Evolutionary conservation across 345 rosid species (phyloP), one percentile per base, ranked within the genome.

Genomic region (Viola odorata): DNA sequence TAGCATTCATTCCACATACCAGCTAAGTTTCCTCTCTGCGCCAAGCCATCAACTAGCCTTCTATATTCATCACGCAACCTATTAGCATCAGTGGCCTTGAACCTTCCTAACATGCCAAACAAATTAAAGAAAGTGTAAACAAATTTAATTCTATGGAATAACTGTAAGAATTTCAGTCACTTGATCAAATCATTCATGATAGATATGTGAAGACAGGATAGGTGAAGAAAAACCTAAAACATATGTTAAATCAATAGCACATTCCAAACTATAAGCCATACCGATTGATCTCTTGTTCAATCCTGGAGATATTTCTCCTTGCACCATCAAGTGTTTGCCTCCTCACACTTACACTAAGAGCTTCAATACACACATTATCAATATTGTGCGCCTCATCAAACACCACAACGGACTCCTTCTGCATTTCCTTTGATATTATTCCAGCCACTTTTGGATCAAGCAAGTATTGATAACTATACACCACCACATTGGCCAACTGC

Each of bases 381-480:
- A 94, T 94, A 71, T 90, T 94, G 77, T 94, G 99, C 1, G 97
- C 99, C 82, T 94, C 99, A 53, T 90, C 97, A 77, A 94, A 94
- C 51, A 90, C 95, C 64, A 90, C 92, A 58, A 90, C 99, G 13
- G 96, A 77, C 78, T 94, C 99, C 77, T 76, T 88, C 70, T 88
- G 99, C 82, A 94, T 77, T 75, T 94, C 99, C 80, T 94, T 94
- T 0, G 99, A 94, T 77, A 94, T 90, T 63, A 94, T 86, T 54
- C 92, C 96, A 58, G 97, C 96, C 63, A 94, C 99, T 80, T 94
- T 94, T 7, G 99, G 99, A 78, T 90, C 97, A 64, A 94, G 92
- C 74, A 94, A 71, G 74, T 90, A 94, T 71, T 94, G 99, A 69
- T 94, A 94, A 76, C 96, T 94, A 67, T 94, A 94, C 61, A 94